Evolutionary conservation across 495 filamentous ascomycete genomes (phyloP), one percentile per base, ranked within the genome.

Genomic region (Penicillium crystallinum): DNA sequence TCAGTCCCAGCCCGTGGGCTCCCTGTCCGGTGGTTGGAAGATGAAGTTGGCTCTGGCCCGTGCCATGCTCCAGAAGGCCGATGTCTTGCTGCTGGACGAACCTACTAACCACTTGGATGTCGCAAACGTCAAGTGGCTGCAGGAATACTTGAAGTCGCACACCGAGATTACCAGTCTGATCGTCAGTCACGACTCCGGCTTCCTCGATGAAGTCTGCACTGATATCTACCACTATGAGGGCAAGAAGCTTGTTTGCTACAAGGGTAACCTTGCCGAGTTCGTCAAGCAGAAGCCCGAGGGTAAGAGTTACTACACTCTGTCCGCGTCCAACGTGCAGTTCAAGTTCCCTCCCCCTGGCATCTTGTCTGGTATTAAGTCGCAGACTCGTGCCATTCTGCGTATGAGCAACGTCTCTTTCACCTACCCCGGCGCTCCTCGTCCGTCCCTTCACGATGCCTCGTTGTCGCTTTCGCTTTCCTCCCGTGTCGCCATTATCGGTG

Each of bases 151-250:
- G 53, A 97, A 92, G 80, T 78, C 78, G 31, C 91, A 99, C 74
- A 91, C 91, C 31, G 89, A 99, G 23, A 98, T 98, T 72, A 99
- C 93, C 46, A 91, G 86, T 64, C 75, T 99, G 78, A 97, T 99
- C 66, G 93, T 99, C 60, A 89, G 83, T 69, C 93, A 99, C 85
- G 93, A 99, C 81, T 97, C 91, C 6, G 85, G 88, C 37, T 99
- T 99, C 81, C 75, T 99, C 35, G 93, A 99, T 66, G 87, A 90
- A 27, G 90, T 99, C 49, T 97, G 92, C 62, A 99, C 93, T 5
- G 95, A 99, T 66, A 96, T 99, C 70, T 97, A 97, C 75, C 93
- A 99, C 73, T 99, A 99, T 75, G 93, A 99, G 69, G 76, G 81
- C 62, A 99, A 99, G 84, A 97, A 97, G 74, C 82, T 99, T 4